Evolutionary conservation across 345 rosid genomes (phyloP).

Genomic region (Sapria himalayana): DNA sequence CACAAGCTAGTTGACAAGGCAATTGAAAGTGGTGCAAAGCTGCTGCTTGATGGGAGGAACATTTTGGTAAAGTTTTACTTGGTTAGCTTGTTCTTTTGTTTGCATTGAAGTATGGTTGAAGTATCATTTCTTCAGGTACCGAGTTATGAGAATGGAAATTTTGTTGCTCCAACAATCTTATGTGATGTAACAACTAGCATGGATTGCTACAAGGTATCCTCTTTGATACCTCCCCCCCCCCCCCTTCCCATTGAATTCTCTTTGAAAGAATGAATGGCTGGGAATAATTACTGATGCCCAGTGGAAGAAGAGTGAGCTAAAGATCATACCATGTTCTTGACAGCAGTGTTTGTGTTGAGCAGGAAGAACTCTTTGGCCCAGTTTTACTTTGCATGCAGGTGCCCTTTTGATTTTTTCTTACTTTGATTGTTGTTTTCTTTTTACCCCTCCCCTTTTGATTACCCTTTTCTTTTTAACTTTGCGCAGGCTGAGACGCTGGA

Average conservation of each 20-base stretch:
- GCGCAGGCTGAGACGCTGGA: constrained; percentile 22
- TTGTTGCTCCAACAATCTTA: constrained; percentile 23
- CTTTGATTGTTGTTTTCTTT: constrained; percentile 1
- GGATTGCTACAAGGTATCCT: constrained; percentile 22
- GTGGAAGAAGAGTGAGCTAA: constrained; percentile 14
- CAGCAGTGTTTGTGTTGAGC: constrained; percentile 16
- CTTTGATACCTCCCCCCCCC: too few species aligned
- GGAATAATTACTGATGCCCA: constrained; percentile 10
- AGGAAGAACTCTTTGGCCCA: constrained; percentile 31
- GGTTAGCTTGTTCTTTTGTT: background rate
- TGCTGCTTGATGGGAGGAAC: constrained; percentile 23
- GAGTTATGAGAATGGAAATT: constrained; percentile 24
- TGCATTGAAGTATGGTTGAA: background rate
- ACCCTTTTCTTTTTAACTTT: constrained; percentile 2
- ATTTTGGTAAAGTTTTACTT: constrained; percentile 9
- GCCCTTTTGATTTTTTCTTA: too few species aligned
- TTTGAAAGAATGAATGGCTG: constrained; percentile 6
- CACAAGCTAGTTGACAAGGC: constrained; percentile 14
- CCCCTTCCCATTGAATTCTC: background rate
- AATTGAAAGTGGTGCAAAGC: constrained; percentile 17
- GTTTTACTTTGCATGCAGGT: constrained; percentile 28
- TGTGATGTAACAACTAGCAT: constrained; percentile 17
- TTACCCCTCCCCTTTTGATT: background rate
- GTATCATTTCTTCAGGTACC: constrained; percentile 15
- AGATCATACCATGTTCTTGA: constrained; percentile 13